Conservation (phyloP, 202 grass and related monocot genomes). For the Zoysia matrella region DNA sequence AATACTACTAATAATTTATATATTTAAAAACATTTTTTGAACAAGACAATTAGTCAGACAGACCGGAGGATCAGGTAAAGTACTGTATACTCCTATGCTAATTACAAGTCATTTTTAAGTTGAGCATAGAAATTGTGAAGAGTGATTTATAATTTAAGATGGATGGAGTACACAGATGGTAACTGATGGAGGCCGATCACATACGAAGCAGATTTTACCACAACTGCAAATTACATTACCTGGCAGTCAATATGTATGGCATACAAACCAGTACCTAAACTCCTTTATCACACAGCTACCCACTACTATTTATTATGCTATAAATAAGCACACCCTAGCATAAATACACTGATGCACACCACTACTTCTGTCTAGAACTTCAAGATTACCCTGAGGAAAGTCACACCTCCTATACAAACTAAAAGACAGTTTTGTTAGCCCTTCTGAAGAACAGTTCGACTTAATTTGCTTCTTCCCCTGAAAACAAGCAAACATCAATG, state of each 20-base stretch:
- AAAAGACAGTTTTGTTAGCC: constrained; percentile 44
- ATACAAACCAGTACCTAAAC: constrained; percentile 47
- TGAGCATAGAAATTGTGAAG: too few species aligned
- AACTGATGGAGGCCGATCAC: not conserved
- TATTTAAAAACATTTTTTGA: too few species aligned
- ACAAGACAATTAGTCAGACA: too few species aligned
- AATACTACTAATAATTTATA: too few species aligned
- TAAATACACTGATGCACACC: constrained; percentile 56
- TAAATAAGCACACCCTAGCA: constrained; percentile 57
- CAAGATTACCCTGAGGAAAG: constrained; percentile 46
- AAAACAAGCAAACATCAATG: not conserved
- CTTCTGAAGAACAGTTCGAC: constrained; percentile 25
- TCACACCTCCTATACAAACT: constrained; percentile 51
- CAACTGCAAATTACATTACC: constrained; percentile 51
- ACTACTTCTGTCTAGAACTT: constrained; percentile 50
- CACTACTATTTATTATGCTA: constrained; percentile 33
- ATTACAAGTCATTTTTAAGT: too few species aligned
- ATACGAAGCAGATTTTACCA: constrained; percentile 7
- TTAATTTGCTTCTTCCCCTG: constrained; percentile 31
- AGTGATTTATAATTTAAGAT: too few species aligned
- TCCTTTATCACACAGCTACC: constrained; percentile 47
- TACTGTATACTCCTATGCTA: too few species aligned
- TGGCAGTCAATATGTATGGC: constrained; percentile 42
- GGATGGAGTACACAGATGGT: not conserved
- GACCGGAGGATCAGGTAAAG: too few species aligned